Conservation (phyloP, 805 yeast genomes). For the Kodamaea neixiangensis region DNA sequence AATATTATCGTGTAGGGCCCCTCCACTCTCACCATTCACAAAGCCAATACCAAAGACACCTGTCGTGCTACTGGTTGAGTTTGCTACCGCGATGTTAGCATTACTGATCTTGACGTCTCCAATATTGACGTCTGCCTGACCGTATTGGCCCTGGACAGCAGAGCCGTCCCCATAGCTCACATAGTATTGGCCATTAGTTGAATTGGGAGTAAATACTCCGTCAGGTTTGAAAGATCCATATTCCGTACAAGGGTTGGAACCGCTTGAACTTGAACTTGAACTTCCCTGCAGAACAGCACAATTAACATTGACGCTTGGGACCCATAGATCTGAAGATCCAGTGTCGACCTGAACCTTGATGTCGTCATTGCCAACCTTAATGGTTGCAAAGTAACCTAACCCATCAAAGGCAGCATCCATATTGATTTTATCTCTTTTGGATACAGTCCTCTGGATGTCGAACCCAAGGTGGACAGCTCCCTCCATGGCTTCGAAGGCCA, state of each 20-base stretch:
- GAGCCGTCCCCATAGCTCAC: background rate
- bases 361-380: background rate
- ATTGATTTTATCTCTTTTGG: background rate
- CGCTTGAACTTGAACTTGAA: background rate
- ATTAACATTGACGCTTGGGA: background rate
- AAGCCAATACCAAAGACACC: constrained; percentile 4
- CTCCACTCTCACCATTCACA: background rate
- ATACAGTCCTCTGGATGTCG: background rate
- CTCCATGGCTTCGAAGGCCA: background rate
- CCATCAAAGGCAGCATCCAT: background rate
- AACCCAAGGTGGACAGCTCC: background rate
- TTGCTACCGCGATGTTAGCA: background rate
- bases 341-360: background rate
- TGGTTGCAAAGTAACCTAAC: background rate
- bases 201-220: constrained; percentile 37
- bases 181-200: constrained; percentile 22
- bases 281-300: background rate
- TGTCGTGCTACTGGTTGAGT: background rate
- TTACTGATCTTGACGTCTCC: background rate
- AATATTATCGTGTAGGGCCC: constrained; percentile 33
- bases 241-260: background rate
- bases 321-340: background rate
- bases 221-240: constrained; percentile 49
- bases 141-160: background rate
- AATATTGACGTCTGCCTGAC: background rate